phyloP scores from a whole-genome alignment of 495 filamentous ascomycete species.

The Aspergillus nidulans region DNA sequence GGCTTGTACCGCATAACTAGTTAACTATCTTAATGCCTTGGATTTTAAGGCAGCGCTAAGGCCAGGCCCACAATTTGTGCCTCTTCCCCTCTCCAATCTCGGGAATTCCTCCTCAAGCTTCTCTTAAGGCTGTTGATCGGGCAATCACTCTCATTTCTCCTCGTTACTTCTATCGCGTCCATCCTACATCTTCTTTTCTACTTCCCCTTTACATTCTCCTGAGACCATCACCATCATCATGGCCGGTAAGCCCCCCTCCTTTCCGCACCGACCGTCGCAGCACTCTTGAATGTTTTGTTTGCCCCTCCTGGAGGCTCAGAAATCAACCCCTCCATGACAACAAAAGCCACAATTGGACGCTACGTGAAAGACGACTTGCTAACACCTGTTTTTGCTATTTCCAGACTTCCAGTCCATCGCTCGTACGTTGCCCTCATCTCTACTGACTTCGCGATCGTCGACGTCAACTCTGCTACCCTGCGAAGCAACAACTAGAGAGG shows the following conservation, averaged over 20 bases:
- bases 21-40: conserved; percentile 1
- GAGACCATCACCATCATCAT: conserved; percentile 29
- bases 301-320: conserved; percentile 19
- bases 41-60: not conserved
- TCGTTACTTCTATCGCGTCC: not conserved
- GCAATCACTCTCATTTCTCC: conserved; percentile 2
- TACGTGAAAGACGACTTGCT: conserved; percentile 9
- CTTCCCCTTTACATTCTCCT: not conserved
- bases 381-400: conserved; percentile 10
- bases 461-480: not conserved
- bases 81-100: conserved; percentile 1
- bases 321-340: conserved; percentile 12
- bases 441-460: not conserved
- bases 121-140: conserved; percentile 4
- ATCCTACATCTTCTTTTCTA: not conserved
- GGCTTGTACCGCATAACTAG: not conserved
- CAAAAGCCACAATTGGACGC: not conserved
- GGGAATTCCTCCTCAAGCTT: conserved; percentile 13
- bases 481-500: not conserved
- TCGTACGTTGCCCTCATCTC: conserved; percentile 40
- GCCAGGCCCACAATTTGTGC: conserved; percentile 13
- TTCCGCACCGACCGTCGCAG: not conserved
- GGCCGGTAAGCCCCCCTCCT: conserved; percentile 30
- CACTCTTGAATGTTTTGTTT: conserved; percentile 12
- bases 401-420: conserved; percentile 52